Evolutionary conservation across 1,284 basidiomycete genomes (phyloP).

Genomic region (Sparassis latifolia): DNA sequence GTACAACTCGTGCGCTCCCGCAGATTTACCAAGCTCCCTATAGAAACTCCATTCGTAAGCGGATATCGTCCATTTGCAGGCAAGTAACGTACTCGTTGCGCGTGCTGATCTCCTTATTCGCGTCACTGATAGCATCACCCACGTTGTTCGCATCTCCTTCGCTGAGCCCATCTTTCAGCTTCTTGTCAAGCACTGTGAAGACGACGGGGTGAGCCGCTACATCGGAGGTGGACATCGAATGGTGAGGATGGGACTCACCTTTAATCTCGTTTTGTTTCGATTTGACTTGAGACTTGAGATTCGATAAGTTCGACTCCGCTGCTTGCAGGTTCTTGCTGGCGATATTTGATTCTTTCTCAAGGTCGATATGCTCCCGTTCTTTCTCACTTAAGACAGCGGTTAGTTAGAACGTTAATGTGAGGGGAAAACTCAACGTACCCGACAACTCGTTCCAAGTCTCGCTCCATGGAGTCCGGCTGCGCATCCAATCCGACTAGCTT

Average conservation of each 20-base stretch:
- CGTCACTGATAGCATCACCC: slow-evolving; percentile 53
- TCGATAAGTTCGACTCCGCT: slow-evolving; percentile 54
- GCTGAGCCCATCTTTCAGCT: slow-evolving; percentile 40
- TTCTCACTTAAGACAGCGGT: slow-evolving; percentile 43
- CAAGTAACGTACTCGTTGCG: slow-evolving; percentile 43
- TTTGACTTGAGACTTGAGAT: slow-evolving; percentile 54
- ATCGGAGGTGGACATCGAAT: background rate
- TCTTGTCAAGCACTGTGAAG: slow-evolving; percentile 46
- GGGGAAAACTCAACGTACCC: slow-evolving; percentile 37
- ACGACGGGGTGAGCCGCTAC: background rate
- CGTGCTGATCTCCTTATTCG: slow-evolving; percentile 45
- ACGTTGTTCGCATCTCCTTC: slow-evolving; percentile 26
- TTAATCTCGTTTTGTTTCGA: slow-evolving; percentile 58
- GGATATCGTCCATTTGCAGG: background rate
- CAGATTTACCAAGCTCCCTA: slow-evolving; percentile 23
- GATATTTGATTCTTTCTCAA: slow-evolving; percentile 43
- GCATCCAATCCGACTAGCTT: slow-evolving; percentile 58
- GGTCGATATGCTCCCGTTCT: slow-evolving; percentile 53
- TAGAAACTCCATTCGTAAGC: background rate
- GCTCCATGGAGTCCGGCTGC: slow-evolving; percentile 63
- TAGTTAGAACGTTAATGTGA: slow-evolving; percentile 1
- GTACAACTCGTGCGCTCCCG: slow-evolving; percentile 52
- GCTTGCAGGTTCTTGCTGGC: slow-evolving; percentile 55
- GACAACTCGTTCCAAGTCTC: slow-evolving; percentile 53
- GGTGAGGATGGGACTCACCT: slow-evolving; percentile 33